Evolutionary conservation across 805 yeast genomes (phyloP).

Genomic region (Sugiyamaella chiloensis): DNA sequence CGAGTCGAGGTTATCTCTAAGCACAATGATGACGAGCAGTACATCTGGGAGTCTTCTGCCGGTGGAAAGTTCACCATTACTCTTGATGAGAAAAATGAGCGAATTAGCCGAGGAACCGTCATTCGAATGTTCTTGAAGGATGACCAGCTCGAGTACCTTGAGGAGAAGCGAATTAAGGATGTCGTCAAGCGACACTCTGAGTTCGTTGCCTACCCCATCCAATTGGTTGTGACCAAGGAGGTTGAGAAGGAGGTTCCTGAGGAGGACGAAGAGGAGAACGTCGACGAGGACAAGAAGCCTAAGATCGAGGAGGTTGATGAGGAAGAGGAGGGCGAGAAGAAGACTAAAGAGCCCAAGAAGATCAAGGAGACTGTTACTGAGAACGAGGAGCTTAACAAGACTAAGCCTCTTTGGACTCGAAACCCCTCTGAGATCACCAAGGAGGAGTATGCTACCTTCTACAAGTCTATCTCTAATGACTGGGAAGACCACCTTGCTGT

Average conservation of each 20-base stretch:
- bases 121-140: conserved; percentile 96
- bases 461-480: conserved; percentile 98
- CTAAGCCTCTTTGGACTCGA: conserved; percentile 99
- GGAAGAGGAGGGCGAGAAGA: conserved; percentile 66
- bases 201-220: conserved; percentile 98
- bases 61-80: conserved; percentile 99
- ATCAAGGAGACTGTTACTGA: conserved; percentile 91
- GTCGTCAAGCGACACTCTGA: conserved; percentile 99
- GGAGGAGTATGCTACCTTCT: conserved; percentile 98
- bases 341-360: conserved; percentile 79
- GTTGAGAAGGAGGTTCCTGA: conserved; percentile 96
- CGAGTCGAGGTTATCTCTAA: conserved; percentile 97
- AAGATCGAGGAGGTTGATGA: conserved; percentile 73
- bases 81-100: conserved; percentile 82
- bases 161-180: conserved; percentile 99
- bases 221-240: conserved; percentile 96
- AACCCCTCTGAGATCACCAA: conserved; percentile 95
- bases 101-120: conserved; percentile 89
- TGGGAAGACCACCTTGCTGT: conserved; percentile 99
- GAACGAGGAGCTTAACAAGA: conserved; percentile 97
- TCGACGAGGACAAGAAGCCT: conserved; percentile 65
- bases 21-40: conserved; percentile 98
- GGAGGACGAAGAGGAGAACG: conserved; percentile 60
- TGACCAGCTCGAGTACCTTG: conserved; percentile 97
- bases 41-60: conserved; percentile 99